These are phyloP conservation scores for Suillus variegatus DNA, from an alignment of 768 basidiomycete genomes.

Conservation along the genomic window DNA sequence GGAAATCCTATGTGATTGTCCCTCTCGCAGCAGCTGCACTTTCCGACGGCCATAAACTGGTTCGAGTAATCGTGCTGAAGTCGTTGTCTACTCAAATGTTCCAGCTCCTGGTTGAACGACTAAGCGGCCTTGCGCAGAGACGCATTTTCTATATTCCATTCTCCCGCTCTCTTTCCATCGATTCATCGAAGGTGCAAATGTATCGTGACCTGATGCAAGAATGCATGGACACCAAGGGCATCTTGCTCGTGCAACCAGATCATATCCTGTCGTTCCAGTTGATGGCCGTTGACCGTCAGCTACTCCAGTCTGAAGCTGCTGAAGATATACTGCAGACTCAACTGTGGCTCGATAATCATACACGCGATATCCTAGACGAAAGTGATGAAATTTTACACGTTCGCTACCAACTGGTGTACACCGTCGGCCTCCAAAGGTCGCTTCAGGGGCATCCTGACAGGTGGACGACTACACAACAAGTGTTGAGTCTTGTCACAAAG, in stretches of 20 bases:
- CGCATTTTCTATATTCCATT: constrained; percentile 31
- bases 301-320: constrained; percentile 13
- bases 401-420: constrained; percentile 1
- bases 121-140: constrained; percentile 27
- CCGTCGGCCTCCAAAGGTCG: background rate
- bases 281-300: constrained; percentile 24
- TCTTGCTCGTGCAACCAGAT: constrained; percentile 32
- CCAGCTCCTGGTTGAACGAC: constrained; percentile 22
- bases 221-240: constrained; percentile 22
- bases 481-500: constrained; percentile 27
- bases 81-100: constrained; percentile 31
- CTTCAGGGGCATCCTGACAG: background rate
- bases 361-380: background rate
- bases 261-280: constrained; percentile 33
- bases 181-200: constrained; percentile 13
- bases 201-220: constrained; percentile 23
- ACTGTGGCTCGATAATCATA: background rate
- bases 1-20: constrained; percentile 34
- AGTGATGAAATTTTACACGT: background rate
- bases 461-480: constrained; percentile 29
- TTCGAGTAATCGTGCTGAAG: constrained; percentile 31
- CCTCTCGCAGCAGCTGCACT: constrained; percentile 25
- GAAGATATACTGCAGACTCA: constrained; percentile 28
- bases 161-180: constrained; percentile 22
- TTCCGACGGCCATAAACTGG: constrained; percentile 24